Evolutionary conservation across 495 filamentous ascomycete species (phyloP), one percentile per base, ranked within the genome.

Genomic region (Daldinia grandis): DNA sequence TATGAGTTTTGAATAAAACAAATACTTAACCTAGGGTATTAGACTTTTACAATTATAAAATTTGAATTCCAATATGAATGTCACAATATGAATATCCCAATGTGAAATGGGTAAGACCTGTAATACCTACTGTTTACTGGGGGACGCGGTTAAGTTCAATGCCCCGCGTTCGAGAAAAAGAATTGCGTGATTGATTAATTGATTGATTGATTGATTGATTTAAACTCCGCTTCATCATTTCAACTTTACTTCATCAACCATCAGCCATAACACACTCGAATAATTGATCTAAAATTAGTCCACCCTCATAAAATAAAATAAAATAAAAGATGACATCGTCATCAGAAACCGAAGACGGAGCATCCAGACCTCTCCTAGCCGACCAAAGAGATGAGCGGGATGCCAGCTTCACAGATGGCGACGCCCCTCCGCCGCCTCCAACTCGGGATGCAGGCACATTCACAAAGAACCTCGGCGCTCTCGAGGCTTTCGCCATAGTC

Each of bases 401-500:
- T 14, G 31, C 3, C 17, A 17, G n/a, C 4, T 8, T 38, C 38
- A n/a, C 24, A 9, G 64, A 58, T 14, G 50, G 44, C 35, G 68
- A 47, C 24, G 37, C 69, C 27, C 28, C 50, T 40, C 40, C 57
- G n/a, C 56, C 59, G 10, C 38, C 58, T 24, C 30, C 58, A 42
- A 38, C 64, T 8, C 54, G 31, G 56, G 62, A 64, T 38, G 62
- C 40, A 4, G 77, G 74, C 68, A 81, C 81, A 0, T 86, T 87
- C 63, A 77, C 74, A n/a, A 81, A 78, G 37, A 83, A 78, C 42
- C 80, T 87, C 14, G 81, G 81, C 30, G 76, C 85, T 6, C 58
- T 83, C 21, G 85, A 87, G 54, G 85, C 83, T 33, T 87, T 86
- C 66, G 85, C 81, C 14, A 82, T 87, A 35, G 76, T 87, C 38